A percentile compares a stretch with the other conserved stretches of the same genome.
Conservation (phyloP, 306 rosid species). For the Medicago ruthenica region DNA sequence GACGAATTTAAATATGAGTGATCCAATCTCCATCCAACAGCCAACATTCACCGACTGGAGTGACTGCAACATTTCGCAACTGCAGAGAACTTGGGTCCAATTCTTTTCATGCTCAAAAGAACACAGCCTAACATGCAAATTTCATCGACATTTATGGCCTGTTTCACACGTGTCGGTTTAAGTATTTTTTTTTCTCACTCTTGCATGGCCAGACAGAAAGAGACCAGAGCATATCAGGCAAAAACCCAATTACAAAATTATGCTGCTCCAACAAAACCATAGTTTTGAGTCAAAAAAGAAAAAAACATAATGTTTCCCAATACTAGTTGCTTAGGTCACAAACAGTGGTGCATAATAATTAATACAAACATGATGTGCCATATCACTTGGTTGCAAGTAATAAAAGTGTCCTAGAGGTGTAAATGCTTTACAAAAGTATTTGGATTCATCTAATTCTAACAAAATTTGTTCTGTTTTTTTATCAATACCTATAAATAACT, state of each 20-base stretch:
- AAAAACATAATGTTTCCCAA: too few species aligned
- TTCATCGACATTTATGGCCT: neutral
- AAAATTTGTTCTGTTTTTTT: too few species aligned
- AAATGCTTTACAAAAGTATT: too few species aligned
- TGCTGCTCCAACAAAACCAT: neutral
- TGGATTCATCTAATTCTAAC: too few species aligned
- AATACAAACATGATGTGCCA: too few species aligned
- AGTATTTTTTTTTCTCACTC: neutral
- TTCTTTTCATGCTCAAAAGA: constrained; percentile 27
- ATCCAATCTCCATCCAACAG: constrained; percentile 1
- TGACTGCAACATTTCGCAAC: neutral
- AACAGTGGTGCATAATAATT: too few species aligned
- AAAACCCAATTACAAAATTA: neutral
- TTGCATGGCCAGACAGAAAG: neutral
- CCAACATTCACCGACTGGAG: neutral
- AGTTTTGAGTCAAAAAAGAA: too few species aligned
- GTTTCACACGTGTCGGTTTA: neutral
- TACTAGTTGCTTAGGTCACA: too few species aligned
- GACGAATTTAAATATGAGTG: neutral
- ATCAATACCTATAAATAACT: too few species aligned
- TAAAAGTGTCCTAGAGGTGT: too few species aligned
- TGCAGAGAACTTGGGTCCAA: neutral
- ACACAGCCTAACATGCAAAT: neutral
- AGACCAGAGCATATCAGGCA: neutral
- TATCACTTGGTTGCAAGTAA: too few species aligned